These are phyloP conservation scores for Nakazawaea anatomiae DNA, from an alignment of 805 yeast species.

Conservation along the genomic window DNA sequence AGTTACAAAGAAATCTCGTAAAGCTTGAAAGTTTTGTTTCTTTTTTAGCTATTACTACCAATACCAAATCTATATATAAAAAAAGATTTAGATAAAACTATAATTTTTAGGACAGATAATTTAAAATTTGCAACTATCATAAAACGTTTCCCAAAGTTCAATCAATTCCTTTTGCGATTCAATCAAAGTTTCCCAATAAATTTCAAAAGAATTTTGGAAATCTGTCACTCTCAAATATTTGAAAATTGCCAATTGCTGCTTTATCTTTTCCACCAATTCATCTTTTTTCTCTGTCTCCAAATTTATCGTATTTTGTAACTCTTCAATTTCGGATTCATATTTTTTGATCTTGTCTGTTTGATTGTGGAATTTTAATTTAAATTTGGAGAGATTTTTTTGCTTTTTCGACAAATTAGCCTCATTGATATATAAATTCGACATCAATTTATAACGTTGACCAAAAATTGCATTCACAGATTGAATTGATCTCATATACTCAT, in stretches of 20 bases:
- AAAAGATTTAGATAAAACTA: too few species aligned
- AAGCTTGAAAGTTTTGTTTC: not conserved
- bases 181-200: constrained; percentile 82
- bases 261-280: constrained; percentile 60
- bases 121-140: constrained; percentile 40
- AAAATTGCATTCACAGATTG: constrained; percentile 71
- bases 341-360: constrained; percentile 58
- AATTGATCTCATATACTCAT: constrained; percentile 76
- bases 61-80: too few species aligned
- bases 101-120: not conserved
- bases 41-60: too few species aligned
- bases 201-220: constrained; percentile 84
- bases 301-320: constrained; percentile 46
- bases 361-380: constrained; percentile 34
- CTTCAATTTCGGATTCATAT: constrained; percentile 54
- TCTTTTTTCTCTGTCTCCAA: constrained; percentile 55
- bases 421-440: constrained; percentile 38
- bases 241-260: constrained; percentile 59
- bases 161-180: constrained; percentile 91
- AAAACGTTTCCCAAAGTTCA: constrained; percentile 86
- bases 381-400: constrained; percentile 37
- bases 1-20: constrained; percentile 12
- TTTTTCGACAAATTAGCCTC: constrained; percentile 38
- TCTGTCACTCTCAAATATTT: constrained; percentile 76
- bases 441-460: constrained; percentile 61